A percentile compares a stretch with the other conserved stretches of the same genome.
phyloP scores from a whole-genome alignment of 2,329 filamentous ascomycete species.

The Seiridium cupressi region DNA sequence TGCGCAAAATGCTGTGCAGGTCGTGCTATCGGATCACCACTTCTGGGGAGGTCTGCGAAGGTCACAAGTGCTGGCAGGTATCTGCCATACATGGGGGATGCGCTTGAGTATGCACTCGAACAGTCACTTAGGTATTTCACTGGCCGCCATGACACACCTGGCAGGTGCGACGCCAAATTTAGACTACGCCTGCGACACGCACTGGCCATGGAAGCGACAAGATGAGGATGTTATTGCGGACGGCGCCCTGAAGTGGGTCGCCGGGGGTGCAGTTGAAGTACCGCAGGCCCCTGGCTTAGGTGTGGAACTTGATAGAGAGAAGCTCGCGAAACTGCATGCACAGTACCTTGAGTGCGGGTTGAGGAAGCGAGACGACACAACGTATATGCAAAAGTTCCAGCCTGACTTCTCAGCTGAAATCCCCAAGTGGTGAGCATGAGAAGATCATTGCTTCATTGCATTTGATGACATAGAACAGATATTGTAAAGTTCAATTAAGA shows the following conservation, averaged over 20 bases:
- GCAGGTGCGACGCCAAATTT: slow-evolving; percentile 38
- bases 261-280: slow-evolving; percentile 32
- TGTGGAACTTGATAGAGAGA: slow-evolving; percentile 34
- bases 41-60: slow-evolving; percentile 42
- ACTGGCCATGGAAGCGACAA: slow-evolving; percentile 42
- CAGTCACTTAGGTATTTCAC: slow-evolving; percentile 39
- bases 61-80: slow-evolving; percentile 35
- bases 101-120: slow-evolving; percentile 39
- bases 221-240: slow-evolving; percentile 39
- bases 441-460: not conserved
- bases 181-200: slow-evolving; percentile 42
- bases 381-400: slow-evolving; percentile 6
- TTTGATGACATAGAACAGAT: too few relatives aligned
- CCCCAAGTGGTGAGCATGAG: slow-evolving; percentile 4
- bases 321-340: slow-evolving; percentile 31
- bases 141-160: slow-evolving; percentile 41
- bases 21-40: slow-evolving; percentile 39
- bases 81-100: slow-evolving; percentile 37
- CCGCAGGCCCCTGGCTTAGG: slow-evolving; percentile 33
- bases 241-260: slow-evolving; percentile 32
- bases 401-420: slow-evolving; percentile 5
- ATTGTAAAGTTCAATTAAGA: too few relatives aligned
- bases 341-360: slow-evolving; percentile 37
- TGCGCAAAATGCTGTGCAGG: slow-evolving; percentile 36
- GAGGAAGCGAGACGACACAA: slow-evolving; percentile 23